Base-by-base conservation (phyloP, 148 eudicot species). In the Nepenthes gracilis region DNA sequence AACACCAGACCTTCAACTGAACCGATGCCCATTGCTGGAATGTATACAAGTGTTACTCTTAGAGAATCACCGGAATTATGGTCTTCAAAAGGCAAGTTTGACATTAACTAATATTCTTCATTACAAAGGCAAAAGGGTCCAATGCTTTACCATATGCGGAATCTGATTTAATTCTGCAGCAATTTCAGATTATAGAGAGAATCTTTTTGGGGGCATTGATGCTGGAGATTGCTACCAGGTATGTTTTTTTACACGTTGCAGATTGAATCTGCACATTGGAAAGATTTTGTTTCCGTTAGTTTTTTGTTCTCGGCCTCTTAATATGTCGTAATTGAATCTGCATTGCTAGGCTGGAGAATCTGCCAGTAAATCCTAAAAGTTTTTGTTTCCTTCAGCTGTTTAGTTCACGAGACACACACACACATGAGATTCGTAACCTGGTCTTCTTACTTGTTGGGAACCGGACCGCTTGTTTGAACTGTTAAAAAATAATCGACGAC, bases 81-180 rank as follows among this genome's bases (percentile, higher is more conserved):
- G 51, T 63, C 47, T 47, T 61, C 55, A 33, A 55, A 70, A 69
- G 78, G 93, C 58, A 69, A 64, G 82, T 69, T 60, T 63, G 40
- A 43, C 40, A 37, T 15, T n/a, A 45, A 33, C 49, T 57, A 7
- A 61, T 56, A n/a, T 63, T 3, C 1, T 40, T 1, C 45, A 40
- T 40, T 40, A 3, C 45, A 4, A 40, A 8, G 8, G 45, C 8
- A 8, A 40, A 3, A 40, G 45, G 45, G 8, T 40, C 45, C 45
- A 3, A 40, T 40, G 45, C 45, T 47, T 43, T 38, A 38, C 45
- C 45, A 5, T 66, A 53, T 69, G 47, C 58, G 55, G 53, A 60
- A 48, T 52, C 55, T 58, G 45, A 54, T 35, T 58, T 47, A 57
- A 68, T 62, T 61, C 54, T 63, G 54, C 75, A 64, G 70, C 70